phyloP scores from a whole-genome alignment of 108 stramenopile species.

The Phaeodactylum tricornutum region DNA sequence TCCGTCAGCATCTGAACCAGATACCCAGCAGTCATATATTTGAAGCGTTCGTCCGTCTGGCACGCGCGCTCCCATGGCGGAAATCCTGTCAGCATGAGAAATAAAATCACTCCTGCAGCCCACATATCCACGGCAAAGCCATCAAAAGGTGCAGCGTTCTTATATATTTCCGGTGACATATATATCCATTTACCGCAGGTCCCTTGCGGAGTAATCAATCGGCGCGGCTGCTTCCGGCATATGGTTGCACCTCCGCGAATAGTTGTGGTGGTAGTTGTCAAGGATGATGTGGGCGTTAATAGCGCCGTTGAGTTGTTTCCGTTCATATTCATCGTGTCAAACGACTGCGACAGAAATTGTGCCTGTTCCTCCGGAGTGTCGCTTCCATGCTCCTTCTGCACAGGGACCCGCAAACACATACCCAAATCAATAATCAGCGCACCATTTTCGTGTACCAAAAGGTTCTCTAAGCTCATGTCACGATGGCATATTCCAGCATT shows the following conservation, averaged over 20 bases:
- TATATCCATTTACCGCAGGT: constrained; percentile 90
- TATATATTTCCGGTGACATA: constrained; percentile 86
- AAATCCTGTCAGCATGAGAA: constrained; percentile 83
- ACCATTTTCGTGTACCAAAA: constrained; percentile 52
- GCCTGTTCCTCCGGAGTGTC: background rate
- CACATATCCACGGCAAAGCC: constrained; percentile 89
- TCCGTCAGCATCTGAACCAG: constrained; percentile 74
- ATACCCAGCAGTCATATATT: constrained; percentile 70
- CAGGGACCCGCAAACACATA: constrained; percentile 83
- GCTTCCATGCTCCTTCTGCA: constrained; percentile 5
- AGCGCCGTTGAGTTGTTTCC: too few species aligned
- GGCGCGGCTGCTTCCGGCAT: constrained; percentile 25
- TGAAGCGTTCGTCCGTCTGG: constrained; percentile 61
- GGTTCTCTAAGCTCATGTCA: constrained; percentile 85
- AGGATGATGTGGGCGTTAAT: too few species aligned
- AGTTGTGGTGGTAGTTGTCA: too few species aligned
- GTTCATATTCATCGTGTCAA: too few species aligned
- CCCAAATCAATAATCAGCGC: constrained; percentile 89
- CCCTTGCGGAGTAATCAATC: constrained; percentile 58
- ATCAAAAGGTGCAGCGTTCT: constrained; percentile 69
- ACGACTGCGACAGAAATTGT: background rate
- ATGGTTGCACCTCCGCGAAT: too few species aligned
- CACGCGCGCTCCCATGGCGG: constrained; percentile 81
- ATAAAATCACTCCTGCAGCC: constrained; percentile 90
- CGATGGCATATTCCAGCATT: constrained; percentile 75